phyloP scores from a whole-genome alignment of 371 early-diverging fungal genomes.

The Encephalitozoon intestinalis region DNA sequence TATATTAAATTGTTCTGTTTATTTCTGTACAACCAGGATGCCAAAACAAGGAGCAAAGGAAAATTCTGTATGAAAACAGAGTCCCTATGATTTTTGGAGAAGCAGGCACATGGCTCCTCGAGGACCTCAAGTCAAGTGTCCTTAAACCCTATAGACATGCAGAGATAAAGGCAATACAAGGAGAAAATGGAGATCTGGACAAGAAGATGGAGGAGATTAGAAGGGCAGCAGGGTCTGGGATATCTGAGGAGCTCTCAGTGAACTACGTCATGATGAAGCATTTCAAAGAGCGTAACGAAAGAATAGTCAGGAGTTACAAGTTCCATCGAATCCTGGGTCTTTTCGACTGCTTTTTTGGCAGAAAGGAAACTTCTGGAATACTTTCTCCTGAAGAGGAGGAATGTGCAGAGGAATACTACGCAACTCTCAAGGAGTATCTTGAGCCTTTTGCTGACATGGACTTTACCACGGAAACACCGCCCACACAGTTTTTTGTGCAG shows the following conservation, averaged over 20 bases:
- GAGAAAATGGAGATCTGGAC: constrained; percentile 17
- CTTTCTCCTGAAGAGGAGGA: constrained; percentile 21
- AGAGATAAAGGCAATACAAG: neutral
- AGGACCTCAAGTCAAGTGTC: constrained; percentile 13
- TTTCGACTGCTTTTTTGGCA: neutral
- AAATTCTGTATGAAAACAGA: neutral
- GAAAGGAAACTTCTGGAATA: neutral
- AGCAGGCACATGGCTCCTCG: constrained; percentile 3
- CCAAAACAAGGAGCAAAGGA: neutral
- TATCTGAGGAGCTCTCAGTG: constrained; percentile 33
- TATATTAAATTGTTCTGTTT: constrained; percentile 2
- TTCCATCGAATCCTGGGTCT: constrained; percentile 25
- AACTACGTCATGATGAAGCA: constrained; percentile 41
- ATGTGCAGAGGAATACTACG: neutral
- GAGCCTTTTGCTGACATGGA: neutral
- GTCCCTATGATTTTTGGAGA: constrained; percentile 15
- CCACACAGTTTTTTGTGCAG: constrained; percentile 36
- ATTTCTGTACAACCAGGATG: neutral
- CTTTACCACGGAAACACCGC: neutral
- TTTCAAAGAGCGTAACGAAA: constrained; percentile 32
- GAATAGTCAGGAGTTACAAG: constrained; percentile 29
- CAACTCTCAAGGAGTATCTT: constrained; percentile 17
- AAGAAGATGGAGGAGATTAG: constrained; percentile 29
- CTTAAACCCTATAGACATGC: constrained; percentile 21
- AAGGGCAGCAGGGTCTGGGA: neutral